Evolutionary conservation across 2,329 filamentous ascomycete species (phyloP).

Genomic region (Arthrobotrys musiformis): DNA sequence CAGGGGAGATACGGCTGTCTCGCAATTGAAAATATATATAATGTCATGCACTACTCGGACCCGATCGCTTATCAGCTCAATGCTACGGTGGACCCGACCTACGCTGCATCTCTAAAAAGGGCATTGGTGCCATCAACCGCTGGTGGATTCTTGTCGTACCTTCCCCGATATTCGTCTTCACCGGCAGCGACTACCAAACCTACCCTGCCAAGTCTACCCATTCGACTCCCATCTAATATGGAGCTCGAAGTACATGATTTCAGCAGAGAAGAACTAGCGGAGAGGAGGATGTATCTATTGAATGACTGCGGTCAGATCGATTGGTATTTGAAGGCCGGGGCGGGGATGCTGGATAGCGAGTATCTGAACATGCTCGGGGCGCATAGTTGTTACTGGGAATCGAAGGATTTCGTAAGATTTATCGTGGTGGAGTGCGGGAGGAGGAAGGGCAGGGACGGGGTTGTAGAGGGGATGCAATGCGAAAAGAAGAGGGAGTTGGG

Average conservation of each 20-base stretch:
- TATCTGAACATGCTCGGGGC: slow-evolving; percentile 97
- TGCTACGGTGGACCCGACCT: slow-evolving; percentile 83
- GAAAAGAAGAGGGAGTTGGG: slow-evolving; percentile 52
- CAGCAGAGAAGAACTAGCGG: slow-evolving; percentile 87
- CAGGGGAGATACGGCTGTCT: slow-evolving; percentile 86
- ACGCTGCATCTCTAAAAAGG: slow-evolving; percentile 78
- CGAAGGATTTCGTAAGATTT: slow-evolving; percentile 87
- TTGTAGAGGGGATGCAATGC: slow-evolving; percentile 47
- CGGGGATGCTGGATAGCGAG: slow-evolving; percentile 90
- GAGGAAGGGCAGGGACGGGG: slow-evolving; percentile 36
- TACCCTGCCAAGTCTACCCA: slow-evolving; percentile 23
- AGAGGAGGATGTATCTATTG: slow-evolving; percentile 84
- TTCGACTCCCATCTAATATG: slow-evolving; percentile 72
- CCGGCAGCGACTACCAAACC: slow-evolving; percentile 59
- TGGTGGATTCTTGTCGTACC: slow-evolving; percentile 69
- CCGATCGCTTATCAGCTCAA: slow-evolving; percentile 92
- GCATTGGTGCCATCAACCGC: slow-evolving; percentile 81
- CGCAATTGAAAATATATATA: slow-evolving; percentile 95
- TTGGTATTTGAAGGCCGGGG: slow-evolving; percentile 83
- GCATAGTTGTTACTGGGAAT: slow-evolving; percentile 92
- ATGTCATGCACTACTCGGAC: slow-evolving; percentile 80
- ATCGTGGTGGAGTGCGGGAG: slow-evolving; percentile 84
- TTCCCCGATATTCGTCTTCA: slow-evolving; percentile 59
- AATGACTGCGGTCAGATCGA: slow-evolving; percentile 98
- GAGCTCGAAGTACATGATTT: slow-evolving; percentile 97